Evolutionary conservation across 495 filamentous ascomycete species (phyloP), one percentile per base, ranked within the genome.

Genomic region (Podospora pseudoanserina): DNA sequence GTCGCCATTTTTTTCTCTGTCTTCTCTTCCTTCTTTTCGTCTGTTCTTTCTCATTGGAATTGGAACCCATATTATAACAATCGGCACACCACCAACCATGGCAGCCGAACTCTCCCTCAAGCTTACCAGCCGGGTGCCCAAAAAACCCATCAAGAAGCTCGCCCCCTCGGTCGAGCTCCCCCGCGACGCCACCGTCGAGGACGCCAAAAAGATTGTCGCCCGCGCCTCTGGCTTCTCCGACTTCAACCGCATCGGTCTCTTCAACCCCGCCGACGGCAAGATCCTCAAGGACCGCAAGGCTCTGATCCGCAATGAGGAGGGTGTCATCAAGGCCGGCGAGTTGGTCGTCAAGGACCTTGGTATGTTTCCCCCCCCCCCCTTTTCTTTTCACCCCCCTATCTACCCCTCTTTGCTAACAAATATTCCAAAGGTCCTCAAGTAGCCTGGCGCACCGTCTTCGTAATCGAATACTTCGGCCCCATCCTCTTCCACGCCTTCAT

Each of bases 391-490:
- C 57, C 18, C 61, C 53, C 32, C 19, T 32, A 32, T 32, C 30
- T 32, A 32, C 4, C 13, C 39, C 39, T 11, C 39, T 49, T 49
- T 60, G 23, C 70, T 74, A 58, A 74, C 72, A 26, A 30, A 56
- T 5, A 58, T 56, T 1, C 4, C 54, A 57, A 63, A 97, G 94
- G 95, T 60, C 90, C 90, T 34, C 95, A 99, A 79, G 91, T 97
- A 67, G 88, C 87, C 62, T 99, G 95, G 95, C 90, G 89, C 68
- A 94, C 92, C 64, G 96, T 97, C 74, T 99, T 93, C 82, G 79
- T 96, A 67, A 87, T 97, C 78, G 95, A 99, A 83, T 99, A 99
- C 79, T 81, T 93, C 66, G 95, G 95, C 7, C 95, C 95, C n/a
- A 88, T 98, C 70, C 77, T 97, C 73, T 91, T 97, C 81, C 94